A percentile compares a stretch with the other conserved stretches of the same genome.
phyloP scores from a whole-genome alignment of 176 grass and related monocot species.

The Miscanthus lutarioriparius region DNA sequence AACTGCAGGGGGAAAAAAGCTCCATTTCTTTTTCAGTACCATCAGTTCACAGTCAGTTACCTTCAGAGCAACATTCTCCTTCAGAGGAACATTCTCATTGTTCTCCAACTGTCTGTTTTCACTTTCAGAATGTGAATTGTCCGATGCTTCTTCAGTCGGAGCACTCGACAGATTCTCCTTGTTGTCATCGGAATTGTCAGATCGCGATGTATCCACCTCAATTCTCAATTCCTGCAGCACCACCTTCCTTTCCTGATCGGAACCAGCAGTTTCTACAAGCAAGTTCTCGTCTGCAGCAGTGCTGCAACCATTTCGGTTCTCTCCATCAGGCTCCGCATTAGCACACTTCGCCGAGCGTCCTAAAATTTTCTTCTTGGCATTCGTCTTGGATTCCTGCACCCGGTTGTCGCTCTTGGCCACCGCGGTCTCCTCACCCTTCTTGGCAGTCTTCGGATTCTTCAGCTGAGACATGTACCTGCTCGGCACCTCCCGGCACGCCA shows the following conservation, averaged over 20 bases:
- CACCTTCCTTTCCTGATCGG: constrained; percentile 12
- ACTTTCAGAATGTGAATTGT: not conserved
- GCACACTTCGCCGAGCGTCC: constrained; percentile 36
- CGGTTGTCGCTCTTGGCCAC: constrained; percentile 25
- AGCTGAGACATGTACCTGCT: constrained; percentile 68
- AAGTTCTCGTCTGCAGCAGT: constrained; percentile 1
- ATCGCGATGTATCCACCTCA: not conserved
- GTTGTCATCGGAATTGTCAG: constrained; percentile 42
- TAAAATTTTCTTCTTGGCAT: constrained; percentile 47
- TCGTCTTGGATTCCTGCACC: constrained; percentile 24
- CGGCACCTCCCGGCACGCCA: constrained; percentile 56
- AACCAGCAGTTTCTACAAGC: not conserved
- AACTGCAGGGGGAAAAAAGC: not conserved
- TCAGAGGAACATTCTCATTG: constrained; percentile 54
- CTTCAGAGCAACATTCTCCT: constrained; percentile 65
- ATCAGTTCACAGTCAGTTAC: constrained; percentile 38
- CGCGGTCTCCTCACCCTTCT: constrained; percentile 35
- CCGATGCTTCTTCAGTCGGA: not conserved
- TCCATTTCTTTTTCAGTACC: not conserved
- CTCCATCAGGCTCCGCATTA: constrained; percentile 7
- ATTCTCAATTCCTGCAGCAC: constrained; percentile 26
- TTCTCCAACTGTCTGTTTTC: constrained; percentile 41
- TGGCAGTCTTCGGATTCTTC: constrained; percentile 33
- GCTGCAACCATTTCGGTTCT: constrained; percentile 9
- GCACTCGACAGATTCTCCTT: constrained; percentile 64